These are phyloP conservation scores for Blastocystis sp. DNA, from an alignment of 352 stramenopile species.

Conservation along the genomic window DNA sequence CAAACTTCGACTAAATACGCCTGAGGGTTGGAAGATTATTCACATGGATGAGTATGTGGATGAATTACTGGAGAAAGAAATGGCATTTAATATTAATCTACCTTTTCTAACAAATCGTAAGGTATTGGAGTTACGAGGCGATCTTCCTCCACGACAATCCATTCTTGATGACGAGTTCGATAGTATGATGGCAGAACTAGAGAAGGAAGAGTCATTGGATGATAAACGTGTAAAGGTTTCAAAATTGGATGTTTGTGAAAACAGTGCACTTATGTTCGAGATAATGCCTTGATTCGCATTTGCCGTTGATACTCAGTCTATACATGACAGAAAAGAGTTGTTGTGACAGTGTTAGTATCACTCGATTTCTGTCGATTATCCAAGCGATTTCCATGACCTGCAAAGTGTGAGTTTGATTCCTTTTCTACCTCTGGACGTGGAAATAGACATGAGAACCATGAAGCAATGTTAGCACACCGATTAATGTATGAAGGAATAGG, in stretches of 20 bases:
- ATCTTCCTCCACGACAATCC: constrained; percentile 72
- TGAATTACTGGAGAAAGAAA: constrained; percentile 84
- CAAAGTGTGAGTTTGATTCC: neutral
- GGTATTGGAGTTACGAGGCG: constrained; percentile 75
- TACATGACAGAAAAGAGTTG: neutral
- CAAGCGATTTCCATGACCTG: neutral
- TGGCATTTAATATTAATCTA: constrained; percentile 88
- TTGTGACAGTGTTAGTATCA: neutral
- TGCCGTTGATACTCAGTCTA: constrained; percentile 6
- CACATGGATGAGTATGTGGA: constrained; percentile 94
- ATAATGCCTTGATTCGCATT: constrained; percentile 23
- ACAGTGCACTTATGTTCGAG: neutral
- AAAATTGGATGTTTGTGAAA: constrained; percentile 12
- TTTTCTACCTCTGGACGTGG: neutral
- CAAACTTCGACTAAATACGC: constrained; percentile 81
- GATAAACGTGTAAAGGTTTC: constrained; percentile 6
- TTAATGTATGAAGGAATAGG: constrained; percentile 37
- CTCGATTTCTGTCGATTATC: no score
- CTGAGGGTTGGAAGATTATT: constrained; percentile 82
- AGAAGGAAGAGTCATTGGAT: constrained; percentile 66
- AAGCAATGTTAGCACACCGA: constrained; percentile 24
- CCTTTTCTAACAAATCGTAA: constrained; percentile 83
- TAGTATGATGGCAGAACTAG: constrained; percentile 63
- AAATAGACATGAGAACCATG: constrained; percentile 24
- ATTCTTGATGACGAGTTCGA: constrained; percentile 77